phyloP scores from a whole-genome alignment of 2,329 filamentous ascomycete genomes.

The Fusarium concolor region DNA sequence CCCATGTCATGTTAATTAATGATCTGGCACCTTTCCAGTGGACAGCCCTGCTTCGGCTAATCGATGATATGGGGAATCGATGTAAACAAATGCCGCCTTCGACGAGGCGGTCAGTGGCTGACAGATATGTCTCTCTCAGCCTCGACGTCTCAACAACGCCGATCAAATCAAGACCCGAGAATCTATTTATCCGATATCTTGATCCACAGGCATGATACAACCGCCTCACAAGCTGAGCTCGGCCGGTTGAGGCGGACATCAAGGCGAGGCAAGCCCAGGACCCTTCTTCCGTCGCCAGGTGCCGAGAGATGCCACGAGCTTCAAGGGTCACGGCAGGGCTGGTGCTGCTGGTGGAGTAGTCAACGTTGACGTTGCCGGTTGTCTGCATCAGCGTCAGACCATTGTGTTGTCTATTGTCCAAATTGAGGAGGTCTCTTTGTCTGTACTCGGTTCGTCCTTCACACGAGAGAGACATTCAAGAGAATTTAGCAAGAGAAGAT shows the following conservation, averaged over 20 bases:
- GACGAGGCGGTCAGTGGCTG: conserved; percentile 26
- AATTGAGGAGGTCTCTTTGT: not conserved
- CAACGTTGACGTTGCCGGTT: conserved; percentile 32
- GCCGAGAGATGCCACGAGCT: conserved; percentile 40
- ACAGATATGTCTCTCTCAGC: conserved; percentile 4
- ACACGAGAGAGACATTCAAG: not conserved
- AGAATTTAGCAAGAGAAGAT: not conserved
- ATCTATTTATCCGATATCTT: conserved; percentile 31
- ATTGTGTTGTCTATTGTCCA: conserved; percentile 35
- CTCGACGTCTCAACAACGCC: conserved; percentile 5
- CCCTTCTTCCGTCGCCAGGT: conserved; percentile 34
- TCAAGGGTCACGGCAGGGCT: conserved; percentile 30
- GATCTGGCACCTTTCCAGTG: conserved; percentile 40
- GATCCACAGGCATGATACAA: conserved; percentile 25
- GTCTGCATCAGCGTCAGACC: conserved; percentile 45
- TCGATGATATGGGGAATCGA: conserved; percentile 23
- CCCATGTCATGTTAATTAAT: conserved; percentile 25
- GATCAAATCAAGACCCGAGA: conserved; percentile 6
- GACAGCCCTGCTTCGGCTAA: conserved; percentile 34
- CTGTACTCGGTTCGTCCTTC: no score
- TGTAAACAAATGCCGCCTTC: conserved; percentile 20
- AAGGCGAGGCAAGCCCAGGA: conserved; percentile 6
- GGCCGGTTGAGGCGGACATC: conserved; percentile 3
- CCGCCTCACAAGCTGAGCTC: conserved; percentile 42
- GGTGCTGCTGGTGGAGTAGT: conserved; percentile 42